These are phyloP conservation scores for Mangifera indica DNA, from an alignment of 345 rosid genomes.

Conservation along the genomic window DNA sequence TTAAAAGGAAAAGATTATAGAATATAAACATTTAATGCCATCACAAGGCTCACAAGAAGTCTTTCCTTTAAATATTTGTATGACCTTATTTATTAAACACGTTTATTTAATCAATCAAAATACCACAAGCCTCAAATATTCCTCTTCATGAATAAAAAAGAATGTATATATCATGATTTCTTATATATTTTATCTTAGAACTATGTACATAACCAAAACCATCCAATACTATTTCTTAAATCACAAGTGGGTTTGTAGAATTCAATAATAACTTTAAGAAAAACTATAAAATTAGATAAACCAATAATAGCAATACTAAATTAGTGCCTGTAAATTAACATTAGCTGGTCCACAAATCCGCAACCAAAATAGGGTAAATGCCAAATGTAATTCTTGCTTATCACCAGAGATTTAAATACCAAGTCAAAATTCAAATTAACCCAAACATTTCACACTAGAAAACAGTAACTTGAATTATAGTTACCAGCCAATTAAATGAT, in stretches of 20 bases:
- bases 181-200: background rate
- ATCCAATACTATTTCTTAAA: background rate
- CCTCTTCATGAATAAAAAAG: background rate
- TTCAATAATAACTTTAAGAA: background rate
- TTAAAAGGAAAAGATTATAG: background rate
- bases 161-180: background rate
- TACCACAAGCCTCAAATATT: background rate
- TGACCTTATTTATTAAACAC: background rate
- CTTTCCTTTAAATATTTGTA: too few relatives aligned
- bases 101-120: background rate
- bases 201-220: background rate
- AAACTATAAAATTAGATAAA: too few relatives aligned
- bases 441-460: background rate
- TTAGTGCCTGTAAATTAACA: background rate
- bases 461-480: background rate
- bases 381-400: background rate
- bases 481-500: background rate
- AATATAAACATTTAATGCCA: background rate
- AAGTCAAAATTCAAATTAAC: background rate
- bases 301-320: background rate
- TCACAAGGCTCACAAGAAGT: too few relatives aligned
- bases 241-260: conserved; percentile 1
- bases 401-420: background rate
- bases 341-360: background rate
- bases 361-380: background rate